These are phyloP conservation scores for Berberis vulgaris DNA, from an alignment of 164 flowering plant genomes.

Conservation along the genomic window DNA sequence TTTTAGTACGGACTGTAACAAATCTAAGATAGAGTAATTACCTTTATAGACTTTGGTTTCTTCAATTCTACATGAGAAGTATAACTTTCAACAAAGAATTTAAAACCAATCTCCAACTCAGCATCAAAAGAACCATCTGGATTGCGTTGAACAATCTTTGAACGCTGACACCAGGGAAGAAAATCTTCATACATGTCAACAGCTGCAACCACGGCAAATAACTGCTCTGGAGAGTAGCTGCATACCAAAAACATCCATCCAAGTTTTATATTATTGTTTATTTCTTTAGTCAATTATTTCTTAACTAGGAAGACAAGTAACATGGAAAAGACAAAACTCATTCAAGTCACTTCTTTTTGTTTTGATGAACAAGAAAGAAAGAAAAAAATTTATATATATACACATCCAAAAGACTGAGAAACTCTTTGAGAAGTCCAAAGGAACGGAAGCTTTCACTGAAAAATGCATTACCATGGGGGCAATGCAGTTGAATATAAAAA, in stretches of 20 bases:
- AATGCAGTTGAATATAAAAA: not conserved
- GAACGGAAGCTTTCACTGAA: too few species aligned
- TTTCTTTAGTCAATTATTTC: too few species aligned
- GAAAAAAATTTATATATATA: too few species aligned
- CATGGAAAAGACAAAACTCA: too few species aligned
- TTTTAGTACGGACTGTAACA: too few species aligned
- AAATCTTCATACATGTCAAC: constrained; percentile 92
- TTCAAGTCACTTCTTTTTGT: too few species aligned
- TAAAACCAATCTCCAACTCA: constrained; percentile 91
- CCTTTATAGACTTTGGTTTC: constrained; percentile 67
- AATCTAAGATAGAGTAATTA: constrained; percentile 8
- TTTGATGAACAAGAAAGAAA: too few species aligned
- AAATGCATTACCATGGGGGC: not conserved
- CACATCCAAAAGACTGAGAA: too few species aligned
- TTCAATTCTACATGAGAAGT: constrained; percentile 77
- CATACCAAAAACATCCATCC: constrained; percentile 8
- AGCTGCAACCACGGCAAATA: constrained; percentile 92
- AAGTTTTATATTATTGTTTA: too few species aligned
- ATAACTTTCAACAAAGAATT: constrained; percentile 90
- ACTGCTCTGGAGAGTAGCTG: constrained; percentile 93
- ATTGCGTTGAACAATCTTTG: constrained; percentile 43
- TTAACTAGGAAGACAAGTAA: too few species aligned
- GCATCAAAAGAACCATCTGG: constrained; percentile 97
- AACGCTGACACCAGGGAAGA: constrained; percentile 95
- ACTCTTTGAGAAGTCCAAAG: too few species aligned